Evolutionary conservation across 2,329 filamentous ascomycete genomes (phyloP).

Genomic region (Alternaria consortialis): DNA sequence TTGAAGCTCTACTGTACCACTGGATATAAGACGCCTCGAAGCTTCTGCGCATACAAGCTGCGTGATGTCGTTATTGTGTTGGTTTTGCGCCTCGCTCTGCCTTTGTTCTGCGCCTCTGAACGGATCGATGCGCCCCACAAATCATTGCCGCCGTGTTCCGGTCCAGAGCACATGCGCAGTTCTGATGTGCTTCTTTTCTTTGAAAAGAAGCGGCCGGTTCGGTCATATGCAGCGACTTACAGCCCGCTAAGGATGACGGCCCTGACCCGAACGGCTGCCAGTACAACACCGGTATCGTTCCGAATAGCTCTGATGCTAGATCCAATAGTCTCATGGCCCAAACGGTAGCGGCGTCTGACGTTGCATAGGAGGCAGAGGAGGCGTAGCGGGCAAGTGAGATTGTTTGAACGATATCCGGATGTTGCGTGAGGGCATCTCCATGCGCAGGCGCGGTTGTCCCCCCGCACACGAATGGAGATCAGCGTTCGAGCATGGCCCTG

Average conservation of each 20-base stretch:
- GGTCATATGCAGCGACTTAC: background rate
- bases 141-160: conserved; percentile 1
- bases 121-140: background rate
- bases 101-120: conserved; percentile 3
- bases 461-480: conserved; percentile 3
- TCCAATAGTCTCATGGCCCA: background rate
- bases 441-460: background rate
- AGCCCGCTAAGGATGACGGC: conserved; percentile 2
- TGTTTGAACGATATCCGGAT: background rate
- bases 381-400: conserved; percentile 6
- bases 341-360: conserved; percentile 8
- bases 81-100: conserved; percentile 3
- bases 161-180: conserved; percentile 6
- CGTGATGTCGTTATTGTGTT: background rate
- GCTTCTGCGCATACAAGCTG: background rate
- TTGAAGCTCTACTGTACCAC: background rate
- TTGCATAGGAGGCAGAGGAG: conserved; percentile 5
- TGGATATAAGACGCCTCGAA: background rate
- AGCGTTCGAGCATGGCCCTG: conserved; percentile 13
- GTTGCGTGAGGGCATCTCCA: background rate
- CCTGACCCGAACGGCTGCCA: conserved; percentile 4
- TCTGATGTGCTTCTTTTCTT: conserved; percentile 4
- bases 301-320: conserved; percentile 4
- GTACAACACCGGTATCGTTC: background rate
- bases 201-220: background rate